Conservation (phyloP, 2,329 filamentous ascomycete species). For the Daldinia sp. region DNA sequence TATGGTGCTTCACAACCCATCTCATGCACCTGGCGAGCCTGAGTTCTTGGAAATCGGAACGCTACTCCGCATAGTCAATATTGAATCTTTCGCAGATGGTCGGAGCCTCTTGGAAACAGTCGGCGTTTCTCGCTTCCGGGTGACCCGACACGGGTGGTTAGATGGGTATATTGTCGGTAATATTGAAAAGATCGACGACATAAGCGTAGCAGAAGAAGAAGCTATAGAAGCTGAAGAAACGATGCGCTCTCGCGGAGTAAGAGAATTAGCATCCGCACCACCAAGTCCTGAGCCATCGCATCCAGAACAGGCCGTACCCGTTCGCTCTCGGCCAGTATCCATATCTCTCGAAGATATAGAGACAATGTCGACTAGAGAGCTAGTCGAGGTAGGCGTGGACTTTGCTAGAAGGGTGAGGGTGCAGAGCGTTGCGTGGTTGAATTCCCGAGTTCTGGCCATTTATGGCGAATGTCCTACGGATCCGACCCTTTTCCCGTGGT, state of each 20-base stretch:
- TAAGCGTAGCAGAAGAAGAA: slow-evolving; percentile 85
- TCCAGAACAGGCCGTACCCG: slow-evolving; percentile 38
- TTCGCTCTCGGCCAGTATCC: slow-evolving; percentile 32
- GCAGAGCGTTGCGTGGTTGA: slow-evolving; percentile 79
- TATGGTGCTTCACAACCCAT: slow-evolving; percentile 80
- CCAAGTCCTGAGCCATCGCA: slow-evolving; percentile 14
- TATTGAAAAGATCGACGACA: slow-evolving; percentile 82
- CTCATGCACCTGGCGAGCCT: slow-evolving; percentile 49
- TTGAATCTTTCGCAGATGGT: slow-evolving; percentile 81
- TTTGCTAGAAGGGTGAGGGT: slow-evolving; percentile 78
- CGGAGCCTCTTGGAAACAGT: slow-evolving; percentile 83
- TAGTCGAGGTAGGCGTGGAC: slow-evolving; percentile 73
- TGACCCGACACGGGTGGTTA: slow-evolving; percentile 71
- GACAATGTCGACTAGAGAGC: slow-evolving; percentile 74
- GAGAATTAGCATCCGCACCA: slow-evolving; percentile 39
- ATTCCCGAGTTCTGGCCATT: slow-evolving; percentile 75
- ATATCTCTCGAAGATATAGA: slow-evolving; percentile 56
- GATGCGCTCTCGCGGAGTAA: slow-evolving; percentile 44
- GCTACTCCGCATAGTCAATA: slow-evolving; percentile 78
- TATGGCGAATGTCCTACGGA: slow-evolving; percentile 84
- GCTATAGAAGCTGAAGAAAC: slow-evolving; percentile 78
- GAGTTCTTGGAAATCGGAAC: slow-evolving; percentile 81
- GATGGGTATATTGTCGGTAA: slow-evolving; percentile 85
- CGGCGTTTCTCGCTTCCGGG: slow-evolving; percentile 81
- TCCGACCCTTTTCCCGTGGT: slow-evolving; percentile 85